phyloP scores from a whole-genome alignment of 2,329 filamentous ascomycete genomes.

The Colletotrichum sp. region DNA sequence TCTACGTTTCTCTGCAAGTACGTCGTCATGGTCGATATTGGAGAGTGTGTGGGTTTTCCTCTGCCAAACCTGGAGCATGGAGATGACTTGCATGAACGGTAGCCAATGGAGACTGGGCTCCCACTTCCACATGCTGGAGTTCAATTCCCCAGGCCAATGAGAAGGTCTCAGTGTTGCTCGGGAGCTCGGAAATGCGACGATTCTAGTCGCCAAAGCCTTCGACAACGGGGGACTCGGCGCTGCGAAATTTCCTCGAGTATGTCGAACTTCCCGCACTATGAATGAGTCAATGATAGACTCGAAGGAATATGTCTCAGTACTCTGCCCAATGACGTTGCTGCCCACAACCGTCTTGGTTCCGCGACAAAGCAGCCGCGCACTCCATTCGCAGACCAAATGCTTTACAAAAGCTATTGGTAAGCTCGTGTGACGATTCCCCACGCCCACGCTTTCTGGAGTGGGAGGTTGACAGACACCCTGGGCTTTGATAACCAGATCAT shows the following conservation, averaged over 20 bases:
- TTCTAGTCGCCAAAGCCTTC: neutral
- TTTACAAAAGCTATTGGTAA: neutral
- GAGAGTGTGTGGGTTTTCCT: neutral
- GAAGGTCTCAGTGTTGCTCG: no score
- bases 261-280: neutral
- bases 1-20: neutral
- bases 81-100: conserved; percentile 1
- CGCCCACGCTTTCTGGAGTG: neutral
- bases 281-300: neutral
- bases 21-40: neutral
- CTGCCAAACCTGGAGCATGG: neutral
- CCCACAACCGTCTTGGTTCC: neutral
- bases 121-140: neutral
- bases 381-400: no score
- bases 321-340: neutral
- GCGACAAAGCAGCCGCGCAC: neutral
- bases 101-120: neutral
- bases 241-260: neutral
- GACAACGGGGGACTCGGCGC: neutral
- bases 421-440: neutral
- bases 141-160: neutral
- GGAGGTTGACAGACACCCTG: neutral
- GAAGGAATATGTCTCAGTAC: neutral
- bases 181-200: neutral
- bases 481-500: neutral